Percentiles rank a stretch among this genome's conserved stretches.
phyloP scores from a whole-genome alignment of 192 early-diverging fungal genomes.

The Podila clonocystis region DNA sequence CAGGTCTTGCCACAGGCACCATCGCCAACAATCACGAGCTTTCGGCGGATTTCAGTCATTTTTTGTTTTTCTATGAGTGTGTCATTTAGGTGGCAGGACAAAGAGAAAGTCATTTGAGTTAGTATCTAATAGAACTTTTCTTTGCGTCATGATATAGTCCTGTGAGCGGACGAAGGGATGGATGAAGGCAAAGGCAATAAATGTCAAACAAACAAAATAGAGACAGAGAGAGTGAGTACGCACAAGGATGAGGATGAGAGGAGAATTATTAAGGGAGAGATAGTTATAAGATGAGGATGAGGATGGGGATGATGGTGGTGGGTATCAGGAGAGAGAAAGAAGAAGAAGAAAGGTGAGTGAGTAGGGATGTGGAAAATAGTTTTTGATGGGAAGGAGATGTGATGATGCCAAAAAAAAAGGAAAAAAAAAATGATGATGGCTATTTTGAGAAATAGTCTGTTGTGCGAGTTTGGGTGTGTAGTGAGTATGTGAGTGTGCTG shows the following conservation, averaged over 20 bases:
- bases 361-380: slow-evolving; percentile 5
- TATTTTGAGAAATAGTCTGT: not conserved
- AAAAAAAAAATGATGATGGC: not conserved
- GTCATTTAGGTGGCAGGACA: not conserved
- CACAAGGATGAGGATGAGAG: slow-evolving; percentile 4
- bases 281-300: not conserved
- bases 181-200: too few relatives aligned
- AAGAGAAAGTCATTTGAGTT: too few relatives aligned
- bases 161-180: too few relatives aligned
- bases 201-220: not conserved
- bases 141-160: too few relatives aligned
- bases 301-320: not conserved
- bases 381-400: not conserved
- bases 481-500: too few relatives aligned
- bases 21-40: slow-evolving; percentile 90
- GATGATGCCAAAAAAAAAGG: not conserved
- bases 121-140: too few relatives aligned
- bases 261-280: not conserved
- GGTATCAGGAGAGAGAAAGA: not conserved
- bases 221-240: not conserved
- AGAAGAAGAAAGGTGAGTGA: not conserved
- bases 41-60: slow-evolving; percentile 74
- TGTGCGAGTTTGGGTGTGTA: too few relatives aligned
- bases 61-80: slow-evolving; percentile 8
- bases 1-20: slow-evolving; percentile 93